phyloP scores from a whole-genome alignment of 176 grass and related monocot species.

The Saccharum spontaneum region DNA sequence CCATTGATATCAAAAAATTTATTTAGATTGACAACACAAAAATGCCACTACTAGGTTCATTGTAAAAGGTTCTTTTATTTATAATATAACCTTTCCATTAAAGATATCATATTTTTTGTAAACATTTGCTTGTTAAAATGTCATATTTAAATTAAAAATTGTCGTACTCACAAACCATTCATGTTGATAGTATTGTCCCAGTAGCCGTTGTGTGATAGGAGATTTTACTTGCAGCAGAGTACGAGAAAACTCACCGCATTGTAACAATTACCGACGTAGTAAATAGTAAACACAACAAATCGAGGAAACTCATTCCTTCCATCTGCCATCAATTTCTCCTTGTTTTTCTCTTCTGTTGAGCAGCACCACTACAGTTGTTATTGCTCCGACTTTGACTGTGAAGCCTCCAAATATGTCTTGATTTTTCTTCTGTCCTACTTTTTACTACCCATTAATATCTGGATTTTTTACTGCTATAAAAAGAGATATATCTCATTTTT shows the following conservation, averaged over 20 bases:
- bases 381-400: not conserved
- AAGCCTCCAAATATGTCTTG: not conserved
- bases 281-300: not conserved
- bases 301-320: not conserved
- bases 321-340: not conserved
- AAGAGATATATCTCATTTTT: slow-evolving; percentile 45
- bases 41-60: not conserved
- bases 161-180: no score
- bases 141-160: not conserved
- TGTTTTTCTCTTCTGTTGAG: not conserved
- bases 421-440: not conserved
- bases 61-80: not conserved
- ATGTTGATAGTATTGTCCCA: not conserved
- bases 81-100: no score
- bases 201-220: not conserved
- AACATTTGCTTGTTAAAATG: not conserved
- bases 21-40: not conserved
- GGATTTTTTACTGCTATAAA: slow-evolving; percentile 44
- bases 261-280: not conserved
- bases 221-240: no score
- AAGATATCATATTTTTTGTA: not conserved
- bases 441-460: not conserved
- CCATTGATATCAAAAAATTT: no score
- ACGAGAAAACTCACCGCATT: not conserved
- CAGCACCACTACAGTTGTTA: not conserved